Conservation (phyloP, 108 stramenopile genomes). For the Craspedostauros australis region DNA sequence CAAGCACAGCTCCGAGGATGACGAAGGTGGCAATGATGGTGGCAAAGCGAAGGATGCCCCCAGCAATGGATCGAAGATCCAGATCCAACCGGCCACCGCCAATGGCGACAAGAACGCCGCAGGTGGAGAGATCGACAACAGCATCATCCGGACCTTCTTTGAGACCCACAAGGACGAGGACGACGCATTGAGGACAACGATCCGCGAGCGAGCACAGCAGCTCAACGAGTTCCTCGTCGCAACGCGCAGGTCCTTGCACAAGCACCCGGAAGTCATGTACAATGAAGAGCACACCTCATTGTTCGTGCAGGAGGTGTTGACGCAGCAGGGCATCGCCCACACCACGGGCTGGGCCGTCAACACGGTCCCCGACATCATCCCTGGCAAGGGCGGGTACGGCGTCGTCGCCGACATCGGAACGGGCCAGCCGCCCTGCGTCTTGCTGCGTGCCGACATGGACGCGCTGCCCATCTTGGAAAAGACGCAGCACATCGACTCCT, state of each 20-base stretch:
- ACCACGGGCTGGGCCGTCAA: constrained; percentile 73
- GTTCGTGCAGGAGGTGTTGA: constrained; percentile 44
- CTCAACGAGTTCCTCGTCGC: constrained; percentile 43
- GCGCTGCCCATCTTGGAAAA: constrained; percentile 82
- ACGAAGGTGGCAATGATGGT: not conserved
- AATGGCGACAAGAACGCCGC: not conserved
- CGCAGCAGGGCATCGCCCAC: constrained; percentile 45
- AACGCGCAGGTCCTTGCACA: constrained; percentile 61
- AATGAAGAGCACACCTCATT: constrained; percentile 58
- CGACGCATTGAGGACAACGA: constrained; percentile 19
- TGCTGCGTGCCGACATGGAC: constrained; percentile 93
- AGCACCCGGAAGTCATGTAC: constrained; percentile 77
- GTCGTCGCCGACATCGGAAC: constrained; percentile 79
- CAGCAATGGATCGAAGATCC: not conserved
- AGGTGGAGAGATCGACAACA: not conserved
- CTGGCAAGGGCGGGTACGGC: constrained; percentile 62
- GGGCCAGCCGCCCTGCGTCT: constrained; percentile 53
- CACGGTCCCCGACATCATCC: constrained; percentile 39
- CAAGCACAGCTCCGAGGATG: not conserved
- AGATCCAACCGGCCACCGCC: not conserved
- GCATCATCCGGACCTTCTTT: constrained; percentile 1
- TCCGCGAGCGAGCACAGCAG: constrained; percentile 14
- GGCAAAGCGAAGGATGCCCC: not conserved
- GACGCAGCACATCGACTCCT: constrained; percentile 40
- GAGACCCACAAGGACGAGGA: not conserved